phyloP scores from a whole-genome alignment of 2,329 filamentous ascomycete species.

The Endothia cerciana region DNA sequence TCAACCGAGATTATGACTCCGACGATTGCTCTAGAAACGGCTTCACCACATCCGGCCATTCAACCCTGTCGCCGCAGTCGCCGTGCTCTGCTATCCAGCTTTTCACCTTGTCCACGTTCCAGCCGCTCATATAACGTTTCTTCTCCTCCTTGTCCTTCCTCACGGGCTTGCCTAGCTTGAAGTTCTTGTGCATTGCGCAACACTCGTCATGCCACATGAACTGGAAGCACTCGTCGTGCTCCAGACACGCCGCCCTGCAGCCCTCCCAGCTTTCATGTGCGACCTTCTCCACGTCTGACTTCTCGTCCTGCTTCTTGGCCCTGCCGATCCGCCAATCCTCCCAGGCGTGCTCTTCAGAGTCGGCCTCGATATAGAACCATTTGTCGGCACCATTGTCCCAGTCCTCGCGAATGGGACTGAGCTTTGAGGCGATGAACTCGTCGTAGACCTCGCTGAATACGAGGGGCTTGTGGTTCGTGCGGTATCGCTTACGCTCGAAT shows the following conservation, averaged over 20 bases:
- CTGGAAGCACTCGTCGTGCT: conserved; percentile 44
- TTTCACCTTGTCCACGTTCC: conserved; percentile 46
- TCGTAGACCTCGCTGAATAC: conserved; percentile 53
- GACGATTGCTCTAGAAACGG: not conserved
- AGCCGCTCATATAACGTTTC: conserved; percentile 45
- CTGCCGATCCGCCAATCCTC: conserved; percentile 39
- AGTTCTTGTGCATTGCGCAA: conserved; percentile 42
- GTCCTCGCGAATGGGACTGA: conserved; percentile 46
- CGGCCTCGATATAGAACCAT: conserved; percentile 44
- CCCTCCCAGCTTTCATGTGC: conserved; percentile 48
- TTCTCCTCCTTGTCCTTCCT: conserved; percentile 36
- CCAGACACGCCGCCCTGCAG: conserved; percentile 51
- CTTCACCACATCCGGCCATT: conserved; percentile 36
- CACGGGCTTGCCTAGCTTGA: conserved; percentile 46
- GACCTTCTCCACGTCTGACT: conserved; percentile 43
- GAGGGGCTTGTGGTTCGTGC: conserved; percentile 38
- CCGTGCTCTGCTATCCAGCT: conserved; percentile 44
- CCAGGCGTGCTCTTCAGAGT: conserved; percentile 34
- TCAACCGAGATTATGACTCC: not conserved
- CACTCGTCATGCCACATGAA: conserved; percentile 45
- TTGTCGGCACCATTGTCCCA: conserved; percentile 60
- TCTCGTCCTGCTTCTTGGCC: conserved; percentile 39
- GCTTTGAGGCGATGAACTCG: conserved; percentile 47
- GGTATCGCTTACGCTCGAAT: conserved; percentile 50
- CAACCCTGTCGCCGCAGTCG: conserved; percentile 38